These are phyloP conservation scores for Crithidia sp. DNA, from an alignment of 208 protist species.

Conservation along the genomic window DNA sequence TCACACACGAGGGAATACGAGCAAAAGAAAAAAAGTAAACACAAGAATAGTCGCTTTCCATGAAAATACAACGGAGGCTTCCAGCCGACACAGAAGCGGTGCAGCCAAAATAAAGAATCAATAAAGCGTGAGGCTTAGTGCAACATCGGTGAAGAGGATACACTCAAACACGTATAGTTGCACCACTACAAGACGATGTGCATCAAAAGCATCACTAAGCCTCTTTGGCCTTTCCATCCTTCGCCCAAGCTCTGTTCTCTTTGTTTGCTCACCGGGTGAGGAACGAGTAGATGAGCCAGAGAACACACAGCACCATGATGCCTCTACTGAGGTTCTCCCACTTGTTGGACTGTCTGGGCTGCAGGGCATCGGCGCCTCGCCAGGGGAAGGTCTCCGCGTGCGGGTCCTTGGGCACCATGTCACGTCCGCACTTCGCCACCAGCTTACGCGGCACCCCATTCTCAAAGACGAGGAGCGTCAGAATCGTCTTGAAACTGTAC, in stretches of 20 bases:
- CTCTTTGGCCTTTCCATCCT: not conserved
- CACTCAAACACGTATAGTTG: not conserved
- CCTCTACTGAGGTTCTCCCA: not conserved
- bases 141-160: not conserved
- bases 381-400: conserved; percentile 35
- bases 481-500: conserved; percentile 40
- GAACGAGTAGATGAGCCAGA: conserved; percentile 20
- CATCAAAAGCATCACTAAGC: no score
- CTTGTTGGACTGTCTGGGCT: not conserved
- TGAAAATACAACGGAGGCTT: no score
- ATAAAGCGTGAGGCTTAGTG: no score
- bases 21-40: conserved; percentile 16
- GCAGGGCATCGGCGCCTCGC: conserved; percentile 14
- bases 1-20: no score
- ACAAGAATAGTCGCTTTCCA: not conserved
- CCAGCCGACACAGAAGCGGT: no score
- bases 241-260: no score
- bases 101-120: no score
- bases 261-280: not conserved
- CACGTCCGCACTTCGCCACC: conserved; percentile 8
- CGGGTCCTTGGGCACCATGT: conserved; percentile 19
- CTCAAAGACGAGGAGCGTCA: conserved; percentile 57
- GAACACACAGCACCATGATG: not conserved
- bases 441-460: conserved; percentile 16
- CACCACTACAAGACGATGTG: not conserved